Evolutionary conservation across 371 early-diverging fungal species (phyloP).

Genomic region (Zopfochytrium polystomum): DNA sequence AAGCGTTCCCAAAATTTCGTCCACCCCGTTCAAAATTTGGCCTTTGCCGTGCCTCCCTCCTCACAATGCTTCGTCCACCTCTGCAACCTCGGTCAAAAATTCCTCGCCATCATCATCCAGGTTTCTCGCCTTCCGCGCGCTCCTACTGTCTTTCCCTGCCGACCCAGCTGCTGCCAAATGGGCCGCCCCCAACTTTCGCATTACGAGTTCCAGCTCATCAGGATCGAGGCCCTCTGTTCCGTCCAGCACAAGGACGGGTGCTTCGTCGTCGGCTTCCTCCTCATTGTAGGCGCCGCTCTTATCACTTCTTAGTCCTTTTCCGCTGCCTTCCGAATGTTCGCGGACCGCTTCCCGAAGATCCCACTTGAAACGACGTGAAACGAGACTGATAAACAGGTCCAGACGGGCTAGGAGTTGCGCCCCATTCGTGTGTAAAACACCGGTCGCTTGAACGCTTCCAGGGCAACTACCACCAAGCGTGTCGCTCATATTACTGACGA

Average conservation of each 20-base stretch:
- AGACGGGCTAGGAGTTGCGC: constrained; percentile 35
- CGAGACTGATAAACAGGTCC: not conserved
- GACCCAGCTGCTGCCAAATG: not conserved
- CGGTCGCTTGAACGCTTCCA: constrained; percentile 1
- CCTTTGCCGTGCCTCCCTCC: too few species aligned
- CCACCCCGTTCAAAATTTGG: too few species aligned
- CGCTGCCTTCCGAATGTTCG: too few species aligned
- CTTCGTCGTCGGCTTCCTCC: not conserved
- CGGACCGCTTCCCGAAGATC: constrained; percentile 19
- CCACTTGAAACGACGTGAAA: constrained; percentile 19
- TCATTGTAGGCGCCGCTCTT: not conserved
- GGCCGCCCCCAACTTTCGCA: not conserved
- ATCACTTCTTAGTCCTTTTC: too few species aligned
- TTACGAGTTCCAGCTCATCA: not conserved
- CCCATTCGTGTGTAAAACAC: constrained; percentile 38
- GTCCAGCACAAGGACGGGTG: not conserved
- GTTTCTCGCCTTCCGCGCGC: not conserved
- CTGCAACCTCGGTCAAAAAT: not conserved
- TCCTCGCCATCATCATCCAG: not conserved
- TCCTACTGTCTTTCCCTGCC: not conserved
- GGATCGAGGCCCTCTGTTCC: not conserved
- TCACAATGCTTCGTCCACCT: not conserved
- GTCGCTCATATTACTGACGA: constrained; percentile 15
- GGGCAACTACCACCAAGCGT: constrained; percentile 1
- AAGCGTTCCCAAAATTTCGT: too few species aligned